These are phyloP conservation scores for Candida vaughaniae DNA, from an alignment of 805 yeast species.

Conservation along the genomic window DNA sequence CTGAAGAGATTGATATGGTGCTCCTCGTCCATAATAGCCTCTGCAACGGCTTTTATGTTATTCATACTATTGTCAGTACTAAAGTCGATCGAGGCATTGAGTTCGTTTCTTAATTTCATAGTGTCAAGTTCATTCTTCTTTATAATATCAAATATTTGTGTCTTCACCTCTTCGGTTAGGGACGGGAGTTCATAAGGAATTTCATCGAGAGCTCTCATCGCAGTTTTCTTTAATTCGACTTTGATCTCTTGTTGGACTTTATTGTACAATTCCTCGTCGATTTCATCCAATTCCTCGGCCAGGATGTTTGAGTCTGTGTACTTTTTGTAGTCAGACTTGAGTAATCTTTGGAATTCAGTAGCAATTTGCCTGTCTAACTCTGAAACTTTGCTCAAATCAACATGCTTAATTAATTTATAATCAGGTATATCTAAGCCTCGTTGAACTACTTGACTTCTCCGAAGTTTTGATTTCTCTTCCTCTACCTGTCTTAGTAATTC, in stretches of 20 bases:
- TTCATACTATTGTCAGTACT: background rate
- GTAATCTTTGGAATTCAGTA: conserved; percentile 32
- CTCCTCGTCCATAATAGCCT: background rate
- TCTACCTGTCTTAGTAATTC: conserved; percentile 24
- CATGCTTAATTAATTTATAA: conserved; percentile 14
- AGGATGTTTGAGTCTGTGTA: conserved; percentile 19
- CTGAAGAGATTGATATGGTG: background rate
- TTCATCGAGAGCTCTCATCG: background rate
- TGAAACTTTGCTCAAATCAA: background rate
- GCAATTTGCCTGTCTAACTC: conserved; percentile 20
- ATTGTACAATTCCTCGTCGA: conserved; percentile 26
- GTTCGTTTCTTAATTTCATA: background rate
- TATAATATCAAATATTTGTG: background rate
- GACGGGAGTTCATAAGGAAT: background rate
- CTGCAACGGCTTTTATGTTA: background rate
- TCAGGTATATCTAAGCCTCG: conserved; percentile 44
- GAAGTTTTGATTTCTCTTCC: conserved; percentile 27
- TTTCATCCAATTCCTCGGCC: conserved; percentile 23
- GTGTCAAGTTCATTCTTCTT: background rate
- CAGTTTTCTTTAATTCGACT: background rate
- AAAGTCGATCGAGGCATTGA: background rate
- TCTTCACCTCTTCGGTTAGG: background rate
- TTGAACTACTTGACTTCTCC: conserved; percentile 50
- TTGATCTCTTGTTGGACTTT: conserved; percentile 12
- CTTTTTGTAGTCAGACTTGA: conserved; percentile 42